A percentile compares a stretch with the other conserved stretches of the same genome.
phyloP scores from a whole-genome alignment of 495 filamentous ascomycete genomes.

The Aspergillus nanangensis region DNA sequence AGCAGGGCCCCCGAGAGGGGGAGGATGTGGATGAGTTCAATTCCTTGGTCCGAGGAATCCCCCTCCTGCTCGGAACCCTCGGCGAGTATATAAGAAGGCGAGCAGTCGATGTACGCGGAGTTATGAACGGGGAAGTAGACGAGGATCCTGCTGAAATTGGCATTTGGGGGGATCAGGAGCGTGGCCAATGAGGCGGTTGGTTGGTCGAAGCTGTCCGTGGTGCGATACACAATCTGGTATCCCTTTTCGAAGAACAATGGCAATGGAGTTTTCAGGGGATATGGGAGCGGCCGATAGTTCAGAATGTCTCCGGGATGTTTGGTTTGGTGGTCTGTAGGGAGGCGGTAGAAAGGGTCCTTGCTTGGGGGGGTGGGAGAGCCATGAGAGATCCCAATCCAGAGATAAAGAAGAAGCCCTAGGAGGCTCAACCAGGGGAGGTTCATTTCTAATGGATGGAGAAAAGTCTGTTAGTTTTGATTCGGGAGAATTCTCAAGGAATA shows the following conservation, averaged over 20 bases:
- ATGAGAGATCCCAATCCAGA: neutral
- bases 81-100: neutral
- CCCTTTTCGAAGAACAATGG: neutral
- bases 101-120: neutral
- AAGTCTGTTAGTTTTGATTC: no score
- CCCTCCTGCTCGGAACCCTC: neutral
- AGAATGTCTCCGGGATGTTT: neutral
- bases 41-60: neutral
- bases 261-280: neutral
- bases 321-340: neutral
- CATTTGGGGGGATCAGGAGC: constrained; percentile 1
- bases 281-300: neutral
- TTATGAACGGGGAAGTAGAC: constrained; percentile 2
- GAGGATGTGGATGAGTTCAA: neutral
- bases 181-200: neutral
- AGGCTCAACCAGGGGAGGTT: neutral
- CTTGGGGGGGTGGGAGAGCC: constrained; percentile 1
- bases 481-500: no score
- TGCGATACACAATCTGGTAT: constrained; percentile 4
- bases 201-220: constrained; percentile 1
- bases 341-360: neutral
- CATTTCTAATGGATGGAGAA: neutral
- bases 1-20: neutral
- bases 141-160: neutral
- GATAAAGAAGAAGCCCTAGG: neutral